Conservation (phyloP, 1,284 basidiomycete species). For the Pseudozyma hubeiensis region DNA sequence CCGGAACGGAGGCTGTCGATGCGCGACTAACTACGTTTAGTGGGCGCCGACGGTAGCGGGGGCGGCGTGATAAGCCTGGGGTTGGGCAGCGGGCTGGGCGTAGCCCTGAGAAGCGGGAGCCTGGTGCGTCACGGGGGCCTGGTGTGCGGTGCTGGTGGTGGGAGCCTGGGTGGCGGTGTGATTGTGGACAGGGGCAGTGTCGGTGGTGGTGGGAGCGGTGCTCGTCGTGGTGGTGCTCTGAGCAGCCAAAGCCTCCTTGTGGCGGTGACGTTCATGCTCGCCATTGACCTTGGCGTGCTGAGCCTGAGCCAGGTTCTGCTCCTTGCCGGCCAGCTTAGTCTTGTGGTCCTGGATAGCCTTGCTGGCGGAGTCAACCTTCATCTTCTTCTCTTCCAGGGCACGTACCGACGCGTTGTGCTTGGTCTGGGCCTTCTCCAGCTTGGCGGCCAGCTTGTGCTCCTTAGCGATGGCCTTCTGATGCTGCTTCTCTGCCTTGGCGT, state of each 20-base stretch:
- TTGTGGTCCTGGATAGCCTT: constrained; percentile 30
- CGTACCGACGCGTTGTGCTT: constrained; percentile 43
- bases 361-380: constrained; percentile 33
- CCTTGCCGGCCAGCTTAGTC: constrained; percentile 17
- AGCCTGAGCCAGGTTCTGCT: constrained; percentile 31
- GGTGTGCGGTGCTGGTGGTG: constrained; percentile 4
- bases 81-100: not conserved
- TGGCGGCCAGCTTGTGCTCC: constrained; percentile 45
- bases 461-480: constrained; percentile 43
- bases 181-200: not conserved
- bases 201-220: constrained; percentile 12
- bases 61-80: constrained; percentile 1
- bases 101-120: not conserved
- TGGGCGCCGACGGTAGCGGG: not conserved
- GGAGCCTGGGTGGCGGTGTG: constrained; percentile 4
- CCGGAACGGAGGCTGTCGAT: not conserved
- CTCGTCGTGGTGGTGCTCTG: not conserved
- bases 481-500: constrained; percentile 35
- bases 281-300: constrained; percentile 29
- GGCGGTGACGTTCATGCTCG: constrained; percentile 29
- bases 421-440: constrained; percentile 39
- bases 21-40: not conserved
- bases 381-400: constrained; percentile 42
- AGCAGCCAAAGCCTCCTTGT: constrained; percentile 25
- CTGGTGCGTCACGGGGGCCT: constrained; percentile 22